Evolutionary conservation across 129 eudicot genomes (phyloP).

Genomic region (Centrapalus pauciflorus): DNA sequence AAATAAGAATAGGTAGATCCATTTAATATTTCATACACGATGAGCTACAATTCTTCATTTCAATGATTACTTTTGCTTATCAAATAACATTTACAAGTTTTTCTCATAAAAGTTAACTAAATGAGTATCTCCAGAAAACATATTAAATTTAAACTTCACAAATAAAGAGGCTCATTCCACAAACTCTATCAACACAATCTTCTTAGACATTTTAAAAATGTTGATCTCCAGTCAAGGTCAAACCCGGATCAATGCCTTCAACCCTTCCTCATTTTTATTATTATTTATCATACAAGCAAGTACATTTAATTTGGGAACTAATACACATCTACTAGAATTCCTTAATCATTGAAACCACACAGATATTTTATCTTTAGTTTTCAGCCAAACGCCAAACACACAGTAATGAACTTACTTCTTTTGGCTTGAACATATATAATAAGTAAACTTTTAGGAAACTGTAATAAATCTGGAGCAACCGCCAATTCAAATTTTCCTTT

Average conservation of each 20-base stretch:
- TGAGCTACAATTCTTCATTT: background rate
- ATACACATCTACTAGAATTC: no score
- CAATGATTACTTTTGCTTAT: background rate
- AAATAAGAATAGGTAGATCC: background rate
- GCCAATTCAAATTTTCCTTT: background rate
- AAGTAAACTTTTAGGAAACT: background rate
- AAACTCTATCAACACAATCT: background rate
- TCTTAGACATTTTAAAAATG: background rate
- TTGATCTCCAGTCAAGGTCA: no score
- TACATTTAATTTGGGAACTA: no score
- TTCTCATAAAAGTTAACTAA: background rate
- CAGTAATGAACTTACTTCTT: background rate
- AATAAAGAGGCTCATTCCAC: background rate
- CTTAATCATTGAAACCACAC: background rate
- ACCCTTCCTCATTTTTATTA: no score
- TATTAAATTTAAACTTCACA: background rate
- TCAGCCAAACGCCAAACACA: background rate
- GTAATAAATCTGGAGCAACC: background rate
- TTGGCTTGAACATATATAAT: background rate
- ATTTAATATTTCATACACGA: background rate
- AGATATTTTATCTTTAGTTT: background rate
- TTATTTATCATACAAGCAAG: no score
- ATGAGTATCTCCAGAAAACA: background rate
- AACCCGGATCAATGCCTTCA: background rate
- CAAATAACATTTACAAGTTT: background rate